phyloP scores from a whole-genome alignment of 2,329 filamentous ascomycete genomes.

The Alternaria hordeiaustralica region DNA sequence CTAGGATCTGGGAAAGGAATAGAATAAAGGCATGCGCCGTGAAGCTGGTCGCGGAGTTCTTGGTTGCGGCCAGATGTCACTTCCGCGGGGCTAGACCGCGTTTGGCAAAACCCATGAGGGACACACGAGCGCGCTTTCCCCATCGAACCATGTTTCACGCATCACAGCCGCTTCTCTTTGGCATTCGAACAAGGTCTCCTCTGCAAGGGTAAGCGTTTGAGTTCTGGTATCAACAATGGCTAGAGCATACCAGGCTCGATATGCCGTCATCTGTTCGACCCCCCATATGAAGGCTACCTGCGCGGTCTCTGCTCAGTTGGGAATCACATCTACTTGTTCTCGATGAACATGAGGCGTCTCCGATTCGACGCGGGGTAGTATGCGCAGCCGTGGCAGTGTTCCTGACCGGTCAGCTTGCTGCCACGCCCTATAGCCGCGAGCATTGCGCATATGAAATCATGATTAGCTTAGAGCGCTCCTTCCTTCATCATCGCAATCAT shows the following conservation, averaged over 20 bases:
- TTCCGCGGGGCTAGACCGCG: slow-evolving; percentile 24
- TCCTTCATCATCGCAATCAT: background rate
- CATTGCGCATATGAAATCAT: background rate
- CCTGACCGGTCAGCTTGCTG: background rate
- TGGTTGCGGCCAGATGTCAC: slow-evolving; percentile 43
- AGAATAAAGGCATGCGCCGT: slow-evolving; percentile 11
- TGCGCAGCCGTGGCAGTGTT: background rate
- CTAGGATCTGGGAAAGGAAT: slow-evolving; percentile 2
- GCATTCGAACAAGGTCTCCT: background rate
- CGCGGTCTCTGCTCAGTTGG: background rate
- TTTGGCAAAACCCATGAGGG: slow-evolving; percentile 11
- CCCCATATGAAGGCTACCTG: background rate
- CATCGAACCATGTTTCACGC: background rate
- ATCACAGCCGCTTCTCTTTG: background rate
- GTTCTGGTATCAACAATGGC: background rate
- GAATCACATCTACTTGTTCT: background rate
- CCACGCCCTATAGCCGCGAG: background rate
- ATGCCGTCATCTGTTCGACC: background rate
- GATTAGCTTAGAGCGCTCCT: background rate
- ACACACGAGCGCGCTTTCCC: background rate
- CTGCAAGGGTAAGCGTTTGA: background rate
- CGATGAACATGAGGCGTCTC: background rate
- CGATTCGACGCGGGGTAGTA: background rate
- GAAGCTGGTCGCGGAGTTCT: slow-evolving; percentile 16
- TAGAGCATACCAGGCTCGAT: background rate